These are phyloP conservation scores for Hypoxylon intermedium DNA, from an alignment of 495 filamentous ascomycete species.

Conservation along the genomic window DNA sequence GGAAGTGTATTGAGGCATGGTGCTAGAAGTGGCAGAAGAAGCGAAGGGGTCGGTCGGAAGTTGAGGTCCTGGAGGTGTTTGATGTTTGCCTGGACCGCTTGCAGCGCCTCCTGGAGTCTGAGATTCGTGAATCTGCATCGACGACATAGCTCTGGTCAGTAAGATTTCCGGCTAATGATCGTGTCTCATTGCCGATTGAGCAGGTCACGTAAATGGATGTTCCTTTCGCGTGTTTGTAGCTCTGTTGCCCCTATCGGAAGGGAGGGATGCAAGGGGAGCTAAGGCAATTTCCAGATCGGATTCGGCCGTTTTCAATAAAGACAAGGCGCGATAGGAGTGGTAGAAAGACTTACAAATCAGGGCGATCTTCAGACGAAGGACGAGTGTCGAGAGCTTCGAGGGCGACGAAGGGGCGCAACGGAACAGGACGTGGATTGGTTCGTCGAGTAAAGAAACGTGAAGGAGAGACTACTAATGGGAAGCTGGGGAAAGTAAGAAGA, in stretches of 20 bases:
- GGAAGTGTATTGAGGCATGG: conserved; percentile 63
- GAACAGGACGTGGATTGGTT: conserved; percentile 25
- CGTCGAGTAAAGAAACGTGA: conserved; percentile 34
- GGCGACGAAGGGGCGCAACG: conserved; percentile 34
- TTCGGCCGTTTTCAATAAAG: conserved; percentile 29
- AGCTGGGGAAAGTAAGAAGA: conserved; percentile 42
- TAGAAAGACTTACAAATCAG: conserved; percentile 31
- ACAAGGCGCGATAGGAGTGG: conserved; percentile 4
- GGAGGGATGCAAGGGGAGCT: conserved; percentile 38
- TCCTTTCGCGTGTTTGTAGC: conserved; percentile 21
- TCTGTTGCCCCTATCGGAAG: conserved; percentile 36
- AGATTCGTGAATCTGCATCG: conserved; percentile 35
- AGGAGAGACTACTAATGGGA: conserved; percentile 36
- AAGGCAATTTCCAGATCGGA: conserved; percentile 35
- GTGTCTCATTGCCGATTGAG: conserved; percentile 33
- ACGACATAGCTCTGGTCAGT: conserved; percentile 34
- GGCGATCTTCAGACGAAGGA: conserved; percentile 29
- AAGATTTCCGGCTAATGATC: conserved; percentile 12
- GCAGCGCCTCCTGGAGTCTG: conserved; percentile 31
- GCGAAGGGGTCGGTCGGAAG: conserved; percentile 34
- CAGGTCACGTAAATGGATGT: conserved; percentile 4
- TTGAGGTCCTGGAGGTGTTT: conserved; percentile 27
- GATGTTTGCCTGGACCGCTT: conserved; percentile 37
- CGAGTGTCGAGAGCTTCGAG: conserved; percentile 11
- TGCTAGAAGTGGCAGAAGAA: conserved; percentile 33